A percentile compares a stretch with the other conserved stretches of the same genome.
These are phyloP conservation scores for Malbranchea zuffiana DNA, from an alignment of 2,329 filamentous ascomycete species.

Conservation along the genomic window DNA sequence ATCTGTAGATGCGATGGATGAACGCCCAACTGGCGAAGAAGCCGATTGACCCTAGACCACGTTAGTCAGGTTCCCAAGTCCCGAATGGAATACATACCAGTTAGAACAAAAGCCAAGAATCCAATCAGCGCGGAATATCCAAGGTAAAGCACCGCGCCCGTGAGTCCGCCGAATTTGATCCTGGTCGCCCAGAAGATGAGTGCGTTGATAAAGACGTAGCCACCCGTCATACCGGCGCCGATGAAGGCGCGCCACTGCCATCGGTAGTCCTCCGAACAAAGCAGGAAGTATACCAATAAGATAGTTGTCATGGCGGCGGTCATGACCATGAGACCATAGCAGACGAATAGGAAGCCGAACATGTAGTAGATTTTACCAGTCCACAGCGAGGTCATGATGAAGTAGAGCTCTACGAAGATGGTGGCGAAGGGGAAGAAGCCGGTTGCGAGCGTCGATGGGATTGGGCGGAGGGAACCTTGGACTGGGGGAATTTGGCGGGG, in stretches of 20 bases:
- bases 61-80: conserved; percentile 5
- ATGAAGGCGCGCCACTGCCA: conserved; percentile 98
- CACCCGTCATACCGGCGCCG: conserved; percentile 78
- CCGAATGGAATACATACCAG: conserved; percentile 52
- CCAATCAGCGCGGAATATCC: conserved; percentile 86
- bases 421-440: conserved; percentile 89
- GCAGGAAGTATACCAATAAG: conserved; percentile 87
- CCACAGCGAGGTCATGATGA: conserved; percentile 99
- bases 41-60: conserved; percentile 68
- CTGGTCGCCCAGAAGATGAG: conserved; percentile 85
- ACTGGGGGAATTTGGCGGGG: conserved; percentile 87
- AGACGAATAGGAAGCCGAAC: conserved; percentile 98
- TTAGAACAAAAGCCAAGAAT: conserved; percentile 85
- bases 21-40: conserved; percentile 95
- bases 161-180: conserved; percentile 71
- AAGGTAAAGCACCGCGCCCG: conserved; percentile 80
- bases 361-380: conserved; percentile 99
- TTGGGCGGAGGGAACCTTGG: conserved; percentile 68
- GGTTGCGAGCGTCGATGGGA: conserved; percentile 85
- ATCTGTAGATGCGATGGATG: conserved; percentile 83
- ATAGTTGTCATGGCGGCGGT: conserved; percentile 88
- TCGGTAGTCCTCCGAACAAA: conserved; percentile 94
- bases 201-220: conserved; percentile 86
- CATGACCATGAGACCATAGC: conserved; percentile 94
- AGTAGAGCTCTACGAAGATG: conserved; percentile 97